Percentiles rank a stretch among this genome's conserved stretches.
phyloP scores from a whole-genome alignment of 768 basidiomycete species.

The Saitozyma sp. region DNA sequence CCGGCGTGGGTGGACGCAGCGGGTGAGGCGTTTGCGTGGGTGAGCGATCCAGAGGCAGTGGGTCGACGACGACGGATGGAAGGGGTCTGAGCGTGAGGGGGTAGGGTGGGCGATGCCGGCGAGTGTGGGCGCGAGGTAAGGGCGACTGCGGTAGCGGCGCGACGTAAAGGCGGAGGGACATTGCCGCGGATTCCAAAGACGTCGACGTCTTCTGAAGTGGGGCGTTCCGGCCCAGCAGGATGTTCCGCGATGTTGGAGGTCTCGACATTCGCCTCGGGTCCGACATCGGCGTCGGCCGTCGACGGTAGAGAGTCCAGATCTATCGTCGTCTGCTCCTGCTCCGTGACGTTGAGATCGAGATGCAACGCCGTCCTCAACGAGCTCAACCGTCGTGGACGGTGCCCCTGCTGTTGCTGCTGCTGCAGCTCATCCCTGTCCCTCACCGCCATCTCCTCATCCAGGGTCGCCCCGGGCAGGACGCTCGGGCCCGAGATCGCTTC shows the following conservation, averaged over 20 bases:
- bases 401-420: not conserved
- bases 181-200: not conserved
- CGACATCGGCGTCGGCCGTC: not conserved
- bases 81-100: not conserved
- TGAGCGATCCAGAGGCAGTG: conserved; percentile 7
- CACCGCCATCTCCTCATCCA: conserved; percentile 4
- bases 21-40: not conserved
- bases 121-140: not conserved
- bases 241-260: not conserved
- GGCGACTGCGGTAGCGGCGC: not conserved
- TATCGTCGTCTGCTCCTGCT: not conserved
- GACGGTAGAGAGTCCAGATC: not conserved
- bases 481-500: not conserved
- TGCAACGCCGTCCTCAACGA: too few species aligned
- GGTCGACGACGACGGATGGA: conserved; percentile 8
- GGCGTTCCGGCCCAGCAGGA: too few species aligned
- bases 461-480: not conserved
- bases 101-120: not conserved
- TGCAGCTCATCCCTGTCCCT: not conserved
- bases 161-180: not conserved
- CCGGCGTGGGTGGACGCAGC: conserved; percentile 4
- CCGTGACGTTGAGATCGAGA: too few species aligned
- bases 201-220: not conserved
- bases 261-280: not conserved
- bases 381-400: too few species aligned